Conservation (phyloP, 2,329 filamentous ascomycete genomes). For the Sporothrix humicola region DNA sequence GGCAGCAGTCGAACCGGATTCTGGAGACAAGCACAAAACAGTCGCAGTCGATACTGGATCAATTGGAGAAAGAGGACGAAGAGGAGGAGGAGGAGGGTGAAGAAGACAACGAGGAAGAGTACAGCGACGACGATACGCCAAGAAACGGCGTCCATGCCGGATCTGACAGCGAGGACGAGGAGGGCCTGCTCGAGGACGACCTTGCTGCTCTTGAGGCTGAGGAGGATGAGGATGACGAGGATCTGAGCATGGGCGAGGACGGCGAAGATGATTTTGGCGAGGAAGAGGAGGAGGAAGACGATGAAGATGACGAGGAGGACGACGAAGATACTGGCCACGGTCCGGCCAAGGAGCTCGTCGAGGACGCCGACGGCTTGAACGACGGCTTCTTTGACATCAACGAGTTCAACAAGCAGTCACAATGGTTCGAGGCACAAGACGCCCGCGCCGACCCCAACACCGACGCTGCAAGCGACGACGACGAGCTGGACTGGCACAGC, state of each 20-base stretch:
- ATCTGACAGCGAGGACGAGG: slow-evolving; percentile 34
- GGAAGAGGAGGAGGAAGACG: slow-evolving; percentile 45
- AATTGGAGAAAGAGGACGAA: slow-evolving; percentile 56
- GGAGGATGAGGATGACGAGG: slow-evolving; percentile 47
- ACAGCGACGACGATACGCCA: slow-evolving; percentile 51
- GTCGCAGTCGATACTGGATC: slow-evolving; percentile 54
- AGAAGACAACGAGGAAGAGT: slow-evolving; percentile 37
- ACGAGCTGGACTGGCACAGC: slow-evolving; percentile 78
- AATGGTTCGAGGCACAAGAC: slow-evolving; percentile 87
- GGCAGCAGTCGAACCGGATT: slow-evolving; percentile 89
- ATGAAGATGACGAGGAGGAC: slow-evolving; percentile 47
- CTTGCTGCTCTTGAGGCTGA: slow-evolving; percentile 42
- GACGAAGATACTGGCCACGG: slow-evolving; percentile 58
- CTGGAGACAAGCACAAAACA: slow-evolving; percentile 64
- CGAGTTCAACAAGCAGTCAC: slow-evolving; percentile 92
- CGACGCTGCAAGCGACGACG: slow-evolving; percentile 77
- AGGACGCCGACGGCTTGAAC: slow-evolving; percentile 85
- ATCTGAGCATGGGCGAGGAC: slow-evolving; percentile 46
- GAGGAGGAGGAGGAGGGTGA: slow-evolving; percentile 55
- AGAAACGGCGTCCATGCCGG: slow-evolving; percentile 41
- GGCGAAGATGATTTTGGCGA: slow-evolving; percentile 42
- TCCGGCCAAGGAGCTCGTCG: slow-evolving; percentile 61
- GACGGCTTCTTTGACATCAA: slow-evolving; percentile 99
- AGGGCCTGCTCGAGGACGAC: slow-evolving; percentile 50
- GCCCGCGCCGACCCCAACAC: slow-evolving; percentile 75